These are phyloP conservation scores for Kwoniella dejecticola DNA, from an alignment of 768 basidiomycete genomes.

Conservation along the genomic window DNA sequence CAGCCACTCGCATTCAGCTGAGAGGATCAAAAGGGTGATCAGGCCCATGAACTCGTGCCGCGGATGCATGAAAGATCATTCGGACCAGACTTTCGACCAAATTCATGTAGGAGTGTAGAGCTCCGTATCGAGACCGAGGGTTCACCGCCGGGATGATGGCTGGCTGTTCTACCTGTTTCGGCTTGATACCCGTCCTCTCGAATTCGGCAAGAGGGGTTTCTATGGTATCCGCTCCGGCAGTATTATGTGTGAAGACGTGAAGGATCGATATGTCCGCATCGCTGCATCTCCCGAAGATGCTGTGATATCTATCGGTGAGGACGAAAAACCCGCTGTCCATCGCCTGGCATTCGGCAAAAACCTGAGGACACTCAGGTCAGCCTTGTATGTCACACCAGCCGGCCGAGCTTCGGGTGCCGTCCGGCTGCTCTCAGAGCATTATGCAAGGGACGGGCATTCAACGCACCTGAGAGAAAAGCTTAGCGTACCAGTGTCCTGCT, in stretches of 20 bases:
- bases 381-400: too few species aligned
- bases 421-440: too few species aligned
- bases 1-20: too few species aligned
- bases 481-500: neutral
- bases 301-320: neutral
- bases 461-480: neutral
- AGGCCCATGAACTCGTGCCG: neutral
- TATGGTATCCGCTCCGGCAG: neutral
- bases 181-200: neutral
- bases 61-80: neutral
- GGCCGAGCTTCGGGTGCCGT: too few species aligned
- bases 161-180: neutral
- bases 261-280: neutral
- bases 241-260: slow-evolving; percentile 1
- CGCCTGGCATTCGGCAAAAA: neutral
- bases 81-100: neutral
- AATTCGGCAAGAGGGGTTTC: neutral
- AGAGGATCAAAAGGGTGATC: too few species aligned
- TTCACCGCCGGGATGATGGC: neutral
- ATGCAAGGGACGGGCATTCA: too few species aligned
- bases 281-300: neutral
- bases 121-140: neutral
- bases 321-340: neutral
- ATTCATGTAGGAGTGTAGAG: neutral
- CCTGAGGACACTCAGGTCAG: too few species aligned